Conservation (phyloP, 768 basidiomycete genomes). For the Termitomyces sp. region DNA sequence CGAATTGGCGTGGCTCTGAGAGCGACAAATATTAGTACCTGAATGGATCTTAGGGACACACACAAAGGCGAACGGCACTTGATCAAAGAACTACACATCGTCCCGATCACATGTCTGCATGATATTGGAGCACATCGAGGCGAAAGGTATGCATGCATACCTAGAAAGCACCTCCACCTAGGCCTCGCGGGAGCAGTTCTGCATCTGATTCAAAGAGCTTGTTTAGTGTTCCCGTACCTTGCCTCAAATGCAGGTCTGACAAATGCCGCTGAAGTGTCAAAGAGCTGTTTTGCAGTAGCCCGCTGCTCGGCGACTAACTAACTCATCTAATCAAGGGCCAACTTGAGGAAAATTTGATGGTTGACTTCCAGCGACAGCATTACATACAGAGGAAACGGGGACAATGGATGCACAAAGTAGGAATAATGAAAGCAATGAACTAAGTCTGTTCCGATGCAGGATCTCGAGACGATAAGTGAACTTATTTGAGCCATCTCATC, state of each 20-base stretch:
- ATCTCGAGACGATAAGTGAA: not conserved
- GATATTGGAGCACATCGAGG: not conserved
- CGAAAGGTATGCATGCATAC: not conserved
- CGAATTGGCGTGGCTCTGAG: not conserved
- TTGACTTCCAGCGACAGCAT: not conserved
- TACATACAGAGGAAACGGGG: not conserved
- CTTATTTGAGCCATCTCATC: not conserved
- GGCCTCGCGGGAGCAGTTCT: not conserved
- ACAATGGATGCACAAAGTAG: not conserved
- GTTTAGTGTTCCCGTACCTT: not conserved
- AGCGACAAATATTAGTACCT: not conserved
- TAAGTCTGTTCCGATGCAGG: not conserved
- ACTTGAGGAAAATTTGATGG: not conserved
- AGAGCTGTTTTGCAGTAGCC: not conserved
- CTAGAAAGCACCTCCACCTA: not conserved
- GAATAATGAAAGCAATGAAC: not conserved
- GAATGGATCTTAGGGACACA: slow-evolving; percentile 4
- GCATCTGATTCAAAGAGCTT: not conserved
- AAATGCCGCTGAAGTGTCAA: not conserved
- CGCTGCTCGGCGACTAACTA: not conserved
- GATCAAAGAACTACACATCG: not conserved
- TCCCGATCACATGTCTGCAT: not conserved
- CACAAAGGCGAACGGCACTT: slow-evolving; percentile 7
- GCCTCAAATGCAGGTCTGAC: too few relatives aligned
- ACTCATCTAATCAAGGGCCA: not conserved